Percentiles rank a stretch among this genome's conserved stretches.
Evolutionary conservation across 768 basidiomycete species (phyloP).

Genomic region (Suillus sp.): DNA sequence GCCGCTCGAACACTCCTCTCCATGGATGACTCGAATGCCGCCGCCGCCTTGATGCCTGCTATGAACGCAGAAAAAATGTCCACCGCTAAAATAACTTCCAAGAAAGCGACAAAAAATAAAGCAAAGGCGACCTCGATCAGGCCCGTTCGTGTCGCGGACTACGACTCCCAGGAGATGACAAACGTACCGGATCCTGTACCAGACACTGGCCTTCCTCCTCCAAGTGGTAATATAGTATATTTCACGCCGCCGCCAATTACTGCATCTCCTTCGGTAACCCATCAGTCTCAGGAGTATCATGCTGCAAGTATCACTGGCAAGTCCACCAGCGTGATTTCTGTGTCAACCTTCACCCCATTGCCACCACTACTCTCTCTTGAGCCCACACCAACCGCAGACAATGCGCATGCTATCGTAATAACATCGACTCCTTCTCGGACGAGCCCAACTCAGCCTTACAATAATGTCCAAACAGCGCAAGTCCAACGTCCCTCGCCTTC

Average conservation of each 20-base stretch:
- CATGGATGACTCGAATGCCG: conserved; percentile 28
- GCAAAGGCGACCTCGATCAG: neutral
- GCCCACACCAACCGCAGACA: neutral
- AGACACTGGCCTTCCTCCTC: conserved; percentile 35
- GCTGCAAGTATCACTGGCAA: conserved; percentile 16
- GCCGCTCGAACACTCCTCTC: conserved; percentile 13
- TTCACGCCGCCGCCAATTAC: conserved; percentile 24
- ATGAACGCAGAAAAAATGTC: neutral
- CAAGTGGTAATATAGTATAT: conserved; percentile 18
- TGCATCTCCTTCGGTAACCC: conserved; percentile 23
- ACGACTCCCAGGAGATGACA: conserved; percentile 30
- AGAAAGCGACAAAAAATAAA: conserved; percentile 2
- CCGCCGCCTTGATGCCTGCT: conserved; percentile 16
- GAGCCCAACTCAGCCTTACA: conserved; percentile 10
- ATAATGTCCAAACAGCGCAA: conserved; percentile 9
- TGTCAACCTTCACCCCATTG: conserved; percentile 30
- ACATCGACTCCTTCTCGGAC: conserved; percentile 17
- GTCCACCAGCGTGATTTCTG: neutral
- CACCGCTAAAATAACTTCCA: neutral
- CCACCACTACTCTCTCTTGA: conserved; percentile 24
- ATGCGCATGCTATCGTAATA: conserved; percentile 8
- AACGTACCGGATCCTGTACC: conserved; percentile 33
- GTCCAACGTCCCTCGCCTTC: conserved; percentile 17
- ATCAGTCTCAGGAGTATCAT: conserved; percentile 12
- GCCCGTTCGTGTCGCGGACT: conserved; percentile 18